Conservation (phyloP, 176 grass and related monocot species). For the Raddia distichophylla region DNA sequence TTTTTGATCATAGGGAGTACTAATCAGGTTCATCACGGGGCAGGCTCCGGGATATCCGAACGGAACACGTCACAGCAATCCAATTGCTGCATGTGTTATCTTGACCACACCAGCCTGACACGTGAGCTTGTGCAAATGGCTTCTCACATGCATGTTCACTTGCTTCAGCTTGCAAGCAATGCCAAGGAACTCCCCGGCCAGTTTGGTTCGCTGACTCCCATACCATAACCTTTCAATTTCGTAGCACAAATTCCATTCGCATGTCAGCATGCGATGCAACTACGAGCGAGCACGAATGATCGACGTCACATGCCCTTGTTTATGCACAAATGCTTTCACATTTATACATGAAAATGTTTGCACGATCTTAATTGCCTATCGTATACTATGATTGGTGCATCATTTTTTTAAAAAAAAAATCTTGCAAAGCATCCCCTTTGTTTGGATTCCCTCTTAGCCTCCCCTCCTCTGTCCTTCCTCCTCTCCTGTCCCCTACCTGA, state of each 20-base stretch:
- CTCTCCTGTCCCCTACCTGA: too few species aligned
- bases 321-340: neutral
- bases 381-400: too few species aligned
- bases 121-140: conserved; percentile 20
- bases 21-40: neutral
- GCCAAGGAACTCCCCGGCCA: neutral
- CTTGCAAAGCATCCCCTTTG: too few species aligned
- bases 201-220: neutral
- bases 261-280: neutral
- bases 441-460: too few species aligned
- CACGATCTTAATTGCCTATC: too few species aligned
- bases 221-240: neutral
- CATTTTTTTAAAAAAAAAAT: too few species aligned
- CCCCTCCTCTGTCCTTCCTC: too few species aligned
- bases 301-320: neutral
- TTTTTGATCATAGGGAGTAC: too few species aligned
- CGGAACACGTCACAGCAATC: conserved; percentile 12
- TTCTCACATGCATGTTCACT: neutral
- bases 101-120: neutral
- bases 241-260: neutral
- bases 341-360: too few species aligned
- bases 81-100: neutral
- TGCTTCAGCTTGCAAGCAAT: conserved; percentile 21
- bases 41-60: conserved; percentile 1
- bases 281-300: neutral